Base-by-base conservation (phyloP, 805 yeast species). In the Metschnikowia santaceciliae region DNA sequence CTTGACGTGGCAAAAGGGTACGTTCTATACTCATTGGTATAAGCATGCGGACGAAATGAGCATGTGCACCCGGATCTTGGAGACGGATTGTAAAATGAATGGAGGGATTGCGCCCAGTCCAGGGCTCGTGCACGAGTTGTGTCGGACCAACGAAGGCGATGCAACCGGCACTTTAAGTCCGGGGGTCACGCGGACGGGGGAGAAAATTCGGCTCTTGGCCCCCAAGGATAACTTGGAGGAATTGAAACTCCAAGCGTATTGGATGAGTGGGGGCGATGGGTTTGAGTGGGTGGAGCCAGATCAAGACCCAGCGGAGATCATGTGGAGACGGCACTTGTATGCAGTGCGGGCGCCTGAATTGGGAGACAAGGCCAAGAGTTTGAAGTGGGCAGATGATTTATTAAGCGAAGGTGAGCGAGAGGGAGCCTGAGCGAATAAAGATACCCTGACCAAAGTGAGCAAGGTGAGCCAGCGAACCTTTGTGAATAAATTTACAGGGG, bases 181-280 rank as follows among this genome's bases (percentile, higher is more conserved):
- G 7, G 77, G 77, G 3, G 57, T 55, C 53, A 67, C 65, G 19
- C 59, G 71, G 47, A 69, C 67, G 17, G 78, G 77, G 2, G 55
- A 72, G 23, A 71, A 68, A 53, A 64, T 74, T 47, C 62, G 78
- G 47, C 63, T 72, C 40, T 59, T 74, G 45, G 70, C 70, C 42
- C 65, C 69, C 13, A 72, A 66, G 44, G 80, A 76, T 48, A 59
- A 54, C 43, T 81, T 83, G 49, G 84, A 81, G 53, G 95, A 88
- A 53, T 63, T 80, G 43, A 75, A 82, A 71, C 59, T 88, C 57
- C 86, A 88, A 61, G 95, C 90, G 58, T 88, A 88, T 68, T 88
- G 96, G 96, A 81, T 88, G 62, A 77, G 86, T 39, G 88, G 89
- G 6, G 62, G 62, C 32, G 62, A 59, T 32, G 62, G 62, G 4